phyloP scores from a whole-genome alignment of 306 rosid genomes.

The Trifolium subterraneum region DNA sequence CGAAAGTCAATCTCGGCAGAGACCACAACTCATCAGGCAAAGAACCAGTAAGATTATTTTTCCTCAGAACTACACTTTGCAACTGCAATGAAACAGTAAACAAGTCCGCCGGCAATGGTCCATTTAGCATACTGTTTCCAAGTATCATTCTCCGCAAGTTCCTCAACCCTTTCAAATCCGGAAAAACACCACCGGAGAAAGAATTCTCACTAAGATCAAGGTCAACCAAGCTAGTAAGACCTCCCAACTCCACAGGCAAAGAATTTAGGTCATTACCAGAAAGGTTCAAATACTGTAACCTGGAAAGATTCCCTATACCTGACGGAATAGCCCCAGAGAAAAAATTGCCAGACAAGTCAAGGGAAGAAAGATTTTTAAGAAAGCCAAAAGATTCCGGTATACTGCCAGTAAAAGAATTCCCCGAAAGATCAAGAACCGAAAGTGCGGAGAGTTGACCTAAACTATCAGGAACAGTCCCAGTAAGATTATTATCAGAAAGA shows the following conservation, averaged over 20 bases:
- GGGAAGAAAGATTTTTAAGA: constrained; percentile 67
- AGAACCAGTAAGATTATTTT: constrained; percentile 60
- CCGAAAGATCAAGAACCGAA: constrained; percentile 74
- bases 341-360: constrained; percentile 71
- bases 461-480: constrained; percentile 64
- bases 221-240: constrained; percentile 71
- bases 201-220: constrained; percentile 82
- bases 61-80: constrained; percentile 61
- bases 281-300: constrained; percentile 76
- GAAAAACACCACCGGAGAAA: constrained; percentile 57
- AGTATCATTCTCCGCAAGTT: constrained; percentile 65
- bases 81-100: constrained; percentile 53
- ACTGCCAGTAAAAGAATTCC: constrained; percentile 61
- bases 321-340: constrained; percentile 64
- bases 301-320: constrained; percentile 59
- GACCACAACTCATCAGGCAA: constrained; percentile 69
- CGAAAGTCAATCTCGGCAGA: constrained; percentile 60
- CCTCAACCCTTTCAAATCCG: constrained; percentile 59
- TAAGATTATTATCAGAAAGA: constrained; percentile 72
- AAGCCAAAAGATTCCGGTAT: constrained; percentile 56
- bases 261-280: constrained; percentile 65
- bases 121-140: constrained; percentile 59
- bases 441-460: constrained; percentile 64
- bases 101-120: constrained; percentile 57
- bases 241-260: constrained; percentile 67